Conservation (phyloP, 2,329 filamentous ascomycete genomes). For the Magnaporthiopsis incrustans region DNA sequence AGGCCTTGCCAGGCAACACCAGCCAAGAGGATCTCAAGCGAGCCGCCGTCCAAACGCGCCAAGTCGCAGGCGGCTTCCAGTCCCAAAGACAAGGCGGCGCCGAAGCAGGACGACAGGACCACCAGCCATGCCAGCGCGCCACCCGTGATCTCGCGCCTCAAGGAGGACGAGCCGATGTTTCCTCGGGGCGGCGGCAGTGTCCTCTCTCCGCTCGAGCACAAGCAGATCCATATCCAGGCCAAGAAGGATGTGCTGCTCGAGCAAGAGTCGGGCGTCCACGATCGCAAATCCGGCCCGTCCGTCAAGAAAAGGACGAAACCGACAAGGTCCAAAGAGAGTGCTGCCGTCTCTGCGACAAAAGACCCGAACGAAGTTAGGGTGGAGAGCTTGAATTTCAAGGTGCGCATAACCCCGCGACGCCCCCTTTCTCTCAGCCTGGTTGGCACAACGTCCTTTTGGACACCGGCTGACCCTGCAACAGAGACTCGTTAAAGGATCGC, state of each 20-base stretch:
- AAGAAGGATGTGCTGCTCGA: constrained; percentile 89
- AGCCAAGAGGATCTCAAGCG: constrained; percentile 36
- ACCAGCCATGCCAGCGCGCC: constrained; percentile 20
- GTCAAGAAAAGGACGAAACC: constrained; percentile 45
- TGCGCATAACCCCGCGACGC: constrained; percentile 30
- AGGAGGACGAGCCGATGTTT: constrained; percentile 82
- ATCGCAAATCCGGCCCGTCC: constrained; percentile 33
- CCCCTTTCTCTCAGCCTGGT: no score
- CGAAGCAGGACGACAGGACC: constrained; percentile 14
- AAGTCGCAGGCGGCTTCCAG: constrained; percentile 28
- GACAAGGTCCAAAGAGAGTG: constrained; percentile 45
- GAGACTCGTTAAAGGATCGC: constrained; percentile 76
- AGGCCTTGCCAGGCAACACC: constrained; percentile 37
- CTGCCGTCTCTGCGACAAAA: constrained; percentile 27
- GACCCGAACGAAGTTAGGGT: constrained; percentile 59
- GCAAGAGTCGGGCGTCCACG: constrained; percentile 52
- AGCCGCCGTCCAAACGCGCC: constrained; percentile 40
- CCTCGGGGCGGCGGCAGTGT: constrained; percentile 87
- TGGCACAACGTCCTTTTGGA: background rate
- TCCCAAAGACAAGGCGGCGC: constrained; percentile 22
- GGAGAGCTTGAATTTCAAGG: constrained; percentile 85
- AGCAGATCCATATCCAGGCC: constrained; percentile 91
- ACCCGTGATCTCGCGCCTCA: constrained; percentile 37
- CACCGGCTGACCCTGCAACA: constrained; percentile 25
- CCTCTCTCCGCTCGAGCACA: constrained; percentile 87